phyloP scores from a whole-genome alignment of 495 filamentous ascomycete species.

The Cryomyces antarcticus region DNA sequence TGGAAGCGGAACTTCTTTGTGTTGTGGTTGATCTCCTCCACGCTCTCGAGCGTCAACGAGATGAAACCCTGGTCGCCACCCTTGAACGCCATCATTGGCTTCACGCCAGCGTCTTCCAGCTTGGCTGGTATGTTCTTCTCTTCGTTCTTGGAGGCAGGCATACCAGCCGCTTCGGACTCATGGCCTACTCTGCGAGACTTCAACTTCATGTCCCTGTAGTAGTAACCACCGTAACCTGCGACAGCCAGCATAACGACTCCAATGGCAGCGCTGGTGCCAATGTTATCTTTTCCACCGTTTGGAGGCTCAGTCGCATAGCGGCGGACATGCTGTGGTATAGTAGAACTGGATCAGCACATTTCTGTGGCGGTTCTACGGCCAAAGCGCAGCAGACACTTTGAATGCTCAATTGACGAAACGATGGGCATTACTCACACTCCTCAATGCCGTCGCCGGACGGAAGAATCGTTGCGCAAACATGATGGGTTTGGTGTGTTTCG shows the following conservation, averaged over 20 bases:
- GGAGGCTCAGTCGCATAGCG: slow-evolving; percentile 20
- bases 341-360: not conserved
- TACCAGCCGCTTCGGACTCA: slow-evolving; percentile 1
- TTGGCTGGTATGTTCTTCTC: slow-evolving; percentile 9
- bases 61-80: slow-evolving; percentile 80
- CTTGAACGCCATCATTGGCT: slow-evolving; percentile 39
- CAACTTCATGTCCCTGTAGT: slow-evolving; percentile 8
- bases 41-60: slow-evolving; percentile 54
- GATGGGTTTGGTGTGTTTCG: not conserved
- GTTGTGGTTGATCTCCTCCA: slow-evolving; percentile 66
- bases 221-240: slow-evolving; percentile 11
- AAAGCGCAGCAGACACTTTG: too few species aligned
- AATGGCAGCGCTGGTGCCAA: slow-evolving; percentile 3
- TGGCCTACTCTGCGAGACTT: not conserved
- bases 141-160: slow-evolving; percentile 5
- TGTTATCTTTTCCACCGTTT: slow-evolving; percentile 7
- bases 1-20: slow-evolving; percentile 73
- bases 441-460: slow-evolving; percentile 11
- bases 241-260: slow-evolving; percentile 9
- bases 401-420: not conserved
- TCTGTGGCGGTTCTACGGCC: not conserved
- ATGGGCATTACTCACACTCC: slow-evolving; percentile 7
- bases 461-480: slow-evolving; percentile 17
- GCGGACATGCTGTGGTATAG: slow-evolving; percentile 17
- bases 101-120: not conserved